Percentiles rank a stretch among this genome's conserved stretches.
Conservation (phyloP, 2,329 filamentous ascomycete species). For the Onygenales sp. region DNA sequence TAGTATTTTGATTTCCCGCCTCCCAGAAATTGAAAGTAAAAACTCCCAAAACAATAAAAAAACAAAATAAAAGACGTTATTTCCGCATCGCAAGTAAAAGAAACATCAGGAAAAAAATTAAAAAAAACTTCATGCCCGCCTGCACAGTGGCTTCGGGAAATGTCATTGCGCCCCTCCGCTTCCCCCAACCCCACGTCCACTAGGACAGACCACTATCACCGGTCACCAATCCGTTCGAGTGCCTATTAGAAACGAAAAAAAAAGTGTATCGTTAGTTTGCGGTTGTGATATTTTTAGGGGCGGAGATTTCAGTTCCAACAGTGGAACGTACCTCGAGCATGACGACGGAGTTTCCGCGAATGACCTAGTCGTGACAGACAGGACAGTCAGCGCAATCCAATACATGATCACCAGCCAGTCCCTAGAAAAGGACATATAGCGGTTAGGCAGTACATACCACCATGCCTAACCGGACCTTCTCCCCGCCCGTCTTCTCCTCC, state of each 20-base stretch:
- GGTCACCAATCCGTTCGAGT: slow-evolving; percentile 34
- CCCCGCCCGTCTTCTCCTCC: slow-evolving; percentile 84
- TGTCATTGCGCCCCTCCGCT: no score
- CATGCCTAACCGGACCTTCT: slow-evolving; percentile 87
- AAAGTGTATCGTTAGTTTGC: not conserved
- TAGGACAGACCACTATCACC: slow-evolving; percentile 18
- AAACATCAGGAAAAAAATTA: not conserved
- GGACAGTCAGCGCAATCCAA: not conserved
- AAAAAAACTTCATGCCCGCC: no score
- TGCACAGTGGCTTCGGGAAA: no score
- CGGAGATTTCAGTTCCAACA: not conserved
- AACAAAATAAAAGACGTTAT: not conserved
- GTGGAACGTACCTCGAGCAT: slow-evolving; percentile 68
- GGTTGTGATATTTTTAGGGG: not conserved
- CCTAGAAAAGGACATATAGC: slow-evolving; percentile 11
- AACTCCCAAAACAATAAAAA: not conserved
- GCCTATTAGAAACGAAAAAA: slow-evolving; percentile 17
- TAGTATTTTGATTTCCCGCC: not conserved
- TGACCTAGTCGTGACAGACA: slow-evolving; percentile 51
- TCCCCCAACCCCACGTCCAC: not conserved
- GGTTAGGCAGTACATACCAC: slow-evolving; percentile 52
- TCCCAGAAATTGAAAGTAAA: not conserved
- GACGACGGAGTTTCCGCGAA: slow-evolving; percentile 94
- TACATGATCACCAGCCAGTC: not conserved
- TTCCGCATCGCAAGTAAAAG: not conserved